phyloP scores from a whole-genome alignment of 441 rosid genomes.

The Arabidopsis hybrid region DNA sequence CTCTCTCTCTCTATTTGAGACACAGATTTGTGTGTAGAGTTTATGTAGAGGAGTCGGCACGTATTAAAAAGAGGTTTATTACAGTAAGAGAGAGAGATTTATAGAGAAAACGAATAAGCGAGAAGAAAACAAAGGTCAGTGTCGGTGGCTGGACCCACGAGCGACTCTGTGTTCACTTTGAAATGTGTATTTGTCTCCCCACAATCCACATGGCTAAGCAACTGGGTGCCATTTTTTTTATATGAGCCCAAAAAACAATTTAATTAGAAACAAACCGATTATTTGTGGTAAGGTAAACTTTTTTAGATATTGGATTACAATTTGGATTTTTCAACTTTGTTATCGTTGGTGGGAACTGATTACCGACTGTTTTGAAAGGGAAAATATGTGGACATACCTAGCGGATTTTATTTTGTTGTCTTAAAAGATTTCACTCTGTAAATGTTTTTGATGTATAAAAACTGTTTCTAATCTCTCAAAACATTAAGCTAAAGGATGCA shows the following conservation, averaged over 20 bases:
- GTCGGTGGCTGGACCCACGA: slow-evolving; percentile 52
- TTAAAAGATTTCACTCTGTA: neutral
- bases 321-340: slow-evolving; percentile 14
- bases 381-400: neutral
- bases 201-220: slow-evolving; percentile 44
- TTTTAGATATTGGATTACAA: neutral
- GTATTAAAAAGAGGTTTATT: slow-evolving; percentile 30
- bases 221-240: slow-evolving; percentile 19
- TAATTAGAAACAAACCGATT: neutral
- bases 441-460: too few species aligned
- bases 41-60: slow-evolving; percentile 38
- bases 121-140: slow-evolving; percentile 39
- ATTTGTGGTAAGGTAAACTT: slow-evolving; percentile 15
- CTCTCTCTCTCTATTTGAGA: slow-evolving; percentile 15
- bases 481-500: too few species aligned
- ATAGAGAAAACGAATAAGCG: slow-evolving; percentile 17
- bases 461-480: too few species aligned
- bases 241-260: neutral
- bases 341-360: neutral
- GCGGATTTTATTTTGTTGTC: neutral
- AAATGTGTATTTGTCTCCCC: slow-evolving; percentile 37
- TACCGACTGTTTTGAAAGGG: neutral
- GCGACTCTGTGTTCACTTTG: slow-evolving; percentile 38
- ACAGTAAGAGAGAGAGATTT: slow-evolving; percentile 13
- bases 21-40: slow-evolving; percentile 29